Evolutionary conservation across 1,284 basidiomycete genomes (phyloP).

Genomic region (Gymnopus androsaceus): DNA sequence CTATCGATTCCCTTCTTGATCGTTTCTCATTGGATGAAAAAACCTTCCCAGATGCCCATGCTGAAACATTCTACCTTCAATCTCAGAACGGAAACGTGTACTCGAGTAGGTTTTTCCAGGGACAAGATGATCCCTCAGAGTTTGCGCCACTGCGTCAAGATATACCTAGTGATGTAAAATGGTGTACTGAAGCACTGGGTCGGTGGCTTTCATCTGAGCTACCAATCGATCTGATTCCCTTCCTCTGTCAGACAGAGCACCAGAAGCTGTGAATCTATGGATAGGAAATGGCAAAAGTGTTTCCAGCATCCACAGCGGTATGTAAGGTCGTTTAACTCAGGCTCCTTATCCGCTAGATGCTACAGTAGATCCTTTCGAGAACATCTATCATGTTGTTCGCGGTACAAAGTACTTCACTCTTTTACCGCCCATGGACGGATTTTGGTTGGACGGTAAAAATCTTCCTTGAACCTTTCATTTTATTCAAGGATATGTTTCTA

Average conservation of each 20-base stretch:
- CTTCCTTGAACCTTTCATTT: not conserved
- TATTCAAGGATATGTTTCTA: slow-evolving; percentile 28
- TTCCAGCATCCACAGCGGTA: slow-evolving; percentile 86
- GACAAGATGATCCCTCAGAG: slow-evolving; percentile 49
- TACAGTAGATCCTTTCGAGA: slow-evolving; percentile 83
- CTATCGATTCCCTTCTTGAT: not conserved
- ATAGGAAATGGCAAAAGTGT: slow-evolving; percentile 77
- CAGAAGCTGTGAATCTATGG: slow-evolving; percentile 92
- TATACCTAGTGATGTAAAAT: slow-evolving; percentile 67
- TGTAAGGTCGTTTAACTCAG: not conserved
- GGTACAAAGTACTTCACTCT: slow-evolving; percentile 86
- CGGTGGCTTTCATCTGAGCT: slow-evolving; percentile 24
- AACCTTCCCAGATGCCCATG: slow-evolving; percentile 7
- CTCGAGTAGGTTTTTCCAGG: slow-evolving; percentile 44
- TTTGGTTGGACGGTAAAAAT: slow-evolving; percentile 71
- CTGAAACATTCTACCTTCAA: slow-evolving; percentile 76
- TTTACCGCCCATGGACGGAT: slow-evolving; percentile 85
- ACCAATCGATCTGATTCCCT: slow-evolving; percentile 6
- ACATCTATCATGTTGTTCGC: slow-evolving; percentile 84
- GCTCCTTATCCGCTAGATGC: no score
- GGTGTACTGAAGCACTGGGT: slow-evolving; percentile 83
- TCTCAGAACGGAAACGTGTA: slow-evolving; percentile 91
- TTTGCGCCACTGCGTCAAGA: slow-evolving; percentile 61
- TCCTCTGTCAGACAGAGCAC: slow-evolving; percentile 50
- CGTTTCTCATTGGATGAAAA: not conserved